These are phyloP conservation scores for Ramularia endophylla DNA, from an alignment of 2,329 filamentous ascomycete species.

Conservation along the genomic window DNA sequence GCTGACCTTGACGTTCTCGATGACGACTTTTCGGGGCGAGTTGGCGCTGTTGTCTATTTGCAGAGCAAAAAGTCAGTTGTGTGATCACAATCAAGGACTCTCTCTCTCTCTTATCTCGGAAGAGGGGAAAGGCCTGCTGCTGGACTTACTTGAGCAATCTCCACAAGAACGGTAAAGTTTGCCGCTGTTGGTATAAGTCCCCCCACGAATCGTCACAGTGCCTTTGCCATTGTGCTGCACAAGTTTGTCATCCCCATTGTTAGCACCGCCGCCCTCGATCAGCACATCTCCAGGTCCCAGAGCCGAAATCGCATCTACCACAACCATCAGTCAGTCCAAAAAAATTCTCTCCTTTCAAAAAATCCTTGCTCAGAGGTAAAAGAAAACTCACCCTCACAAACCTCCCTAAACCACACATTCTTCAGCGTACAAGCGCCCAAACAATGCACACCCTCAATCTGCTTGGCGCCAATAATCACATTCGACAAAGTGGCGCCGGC, in stretches of 20 bases:
- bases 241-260: conserved; percentile 37
- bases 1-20: conserved; percentile 15
- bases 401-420: conserved; percentile 41
- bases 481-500: conserved; percentile 48
- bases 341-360: no score
- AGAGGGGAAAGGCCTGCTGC: no score
- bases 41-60: no score
- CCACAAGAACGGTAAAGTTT: conserved; percentile 49
- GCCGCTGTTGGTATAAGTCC: conserved; percentile 40
- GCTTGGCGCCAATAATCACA: conserved; percentile 49
- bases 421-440: conserved; percentile 43
- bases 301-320: conserved; percentile 31
- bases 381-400: conserved; percentile 38
- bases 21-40: conserved; percentile 13
- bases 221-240: conserved; percentile 40
- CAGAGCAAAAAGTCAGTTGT: no score
- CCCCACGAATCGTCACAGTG: conserved; percentile 37
- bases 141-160: conserved; percentile 38
- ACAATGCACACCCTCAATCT: conserved; percentile 49
- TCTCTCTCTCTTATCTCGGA: no score
- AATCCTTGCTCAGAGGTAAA: no score
- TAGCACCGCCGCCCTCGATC: conserved; percentile 35
- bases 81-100: no score
- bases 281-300: conserved; percentile 33
- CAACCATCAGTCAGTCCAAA: no score